These are phyloP conservation scores for Suillus alpinus DNA, from an alignment of 768 basidiomycete genomes.

Conservation along the genomic window DNA sequence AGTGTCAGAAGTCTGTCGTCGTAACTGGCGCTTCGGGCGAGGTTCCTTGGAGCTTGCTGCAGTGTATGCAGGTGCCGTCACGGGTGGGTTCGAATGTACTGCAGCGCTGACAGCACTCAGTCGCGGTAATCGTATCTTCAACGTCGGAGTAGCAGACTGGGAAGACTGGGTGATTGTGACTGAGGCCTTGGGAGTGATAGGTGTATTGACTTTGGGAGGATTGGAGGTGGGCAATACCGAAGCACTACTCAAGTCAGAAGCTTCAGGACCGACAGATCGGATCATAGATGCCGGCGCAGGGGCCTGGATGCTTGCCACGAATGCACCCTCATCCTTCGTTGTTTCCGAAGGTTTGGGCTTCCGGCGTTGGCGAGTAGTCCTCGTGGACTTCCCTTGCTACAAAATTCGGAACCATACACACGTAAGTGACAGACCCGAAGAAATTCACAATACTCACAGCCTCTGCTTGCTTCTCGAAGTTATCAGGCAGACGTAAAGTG, in stretches of 20 bases:
- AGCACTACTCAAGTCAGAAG: background rate
- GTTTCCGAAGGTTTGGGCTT: constrained; percentile 19
- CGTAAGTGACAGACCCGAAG: background rate
- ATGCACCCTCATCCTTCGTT: constrained; percentile 12
- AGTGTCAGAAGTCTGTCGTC: constrained; percentile 24
- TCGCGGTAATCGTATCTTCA: constrained; percentile 33
- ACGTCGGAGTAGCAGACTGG: constrained; percentile 31
- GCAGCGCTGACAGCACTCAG: constrained; percentile 27
- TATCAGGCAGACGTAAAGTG: constrained; percentile 5
- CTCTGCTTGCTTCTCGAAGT: background rate
- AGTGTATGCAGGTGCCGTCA: constrained; percentile 22
- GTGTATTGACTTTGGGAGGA: constrained; percentile 13
- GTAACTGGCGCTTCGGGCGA: constrained; percentile 25
- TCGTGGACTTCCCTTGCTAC: constrained; percentile 15
- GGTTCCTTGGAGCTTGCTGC: constrained; percentile 19
- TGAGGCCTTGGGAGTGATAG: constrained; percentile 32
- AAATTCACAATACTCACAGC: constrained; percentile 16
- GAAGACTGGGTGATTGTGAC: constrained; percentile 32
- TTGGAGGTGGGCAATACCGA: background rate
- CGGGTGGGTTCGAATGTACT: constrained; percentile 20
- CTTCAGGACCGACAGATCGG: background rate
- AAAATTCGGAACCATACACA: constrained; percentile 1
- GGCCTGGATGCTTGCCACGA: constrained; percentile 4
- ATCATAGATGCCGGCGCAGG: constrained; percentile 15
- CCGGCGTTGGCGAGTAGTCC: constrained; percentile 21